Evolutionary conservation across 2,329 filamentous ascomycete species (phyloP), one percentile per base, ranked within the genome.

Genomic region (Aspergillus sp.): DNA sequence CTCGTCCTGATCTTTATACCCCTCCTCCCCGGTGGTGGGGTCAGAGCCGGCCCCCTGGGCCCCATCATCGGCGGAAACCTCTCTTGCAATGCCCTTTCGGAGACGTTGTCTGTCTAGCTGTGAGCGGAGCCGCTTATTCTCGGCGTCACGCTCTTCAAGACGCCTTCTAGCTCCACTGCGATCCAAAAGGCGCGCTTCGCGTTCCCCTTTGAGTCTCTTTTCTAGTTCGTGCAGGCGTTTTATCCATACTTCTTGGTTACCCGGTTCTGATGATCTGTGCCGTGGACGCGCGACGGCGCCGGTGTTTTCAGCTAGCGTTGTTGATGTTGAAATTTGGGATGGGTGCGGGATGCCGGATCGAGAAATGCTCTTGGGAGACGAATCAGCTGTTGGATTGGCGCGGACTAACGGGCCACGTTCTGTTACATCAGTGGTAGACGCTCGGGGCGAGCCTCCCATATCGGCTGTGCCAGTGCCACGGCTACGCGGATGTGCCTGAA

Each of bases 221-320:
- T 99, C 95, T 64, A 98, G 79, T 70, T 98, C 93, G 56, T 91
- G 86, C 34, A 98, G 80, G 6, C 95, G 81, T 62, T 96, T 85
- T 62, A 96, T 86, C 91, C 91, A 96, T 64, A 89, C 85, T 63
- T 72, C 69, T 38, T 90, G 88, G 65, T 93, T 89, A 39, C 80
- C 67, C 9, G 62, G 62, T n/a, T 76, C 70, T 62, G 61, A 66
- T 32, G 59, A 52, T 18, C 56, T 56, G 4, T 63, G 58, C 20
- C 64, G 62, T 44, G 66, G 61, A 52, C 66, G 69, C 30, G 65
- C 57, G 56, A 72, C 62, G 9, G 68, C 64, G 15, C 68, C 66
- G 15, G 62, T 50, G 36, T 64, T 65, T 38, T 70, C 73, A 39
- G 64, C 64, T 22, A 72, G 55, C 2, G 71, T 72, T 48, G 69